Conservation (phyloP, 2,329 filamentous ascomycete genomes). For the Parascedosporium putredinis region DNA sequence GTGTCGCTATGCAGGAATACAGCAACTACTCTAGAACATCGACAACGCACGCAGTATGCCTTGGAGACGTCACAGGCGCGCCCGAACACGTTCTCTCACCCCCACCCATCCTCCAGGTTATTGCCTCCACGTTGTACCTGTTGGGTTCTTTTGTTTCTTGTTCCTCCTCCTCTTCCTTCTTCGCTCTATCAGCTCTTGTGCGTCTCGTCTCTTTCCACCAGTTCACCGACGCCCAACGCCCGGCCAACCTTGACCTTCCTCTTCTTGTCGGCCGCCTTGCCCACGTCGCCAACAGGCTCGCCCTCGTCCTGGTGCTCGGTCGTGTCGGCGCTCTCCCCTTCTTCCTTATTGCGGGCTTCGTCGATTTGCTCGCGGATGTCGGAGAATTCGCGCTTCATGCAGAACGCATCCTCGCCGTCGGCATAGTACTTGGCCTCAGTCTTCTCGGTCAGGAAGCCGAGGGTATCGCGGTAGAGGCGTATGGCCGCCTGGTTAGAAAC, state of each 20-base stretch:
- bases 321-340: slow-evolving; percentile 20
- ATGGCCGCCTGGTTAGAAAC: slow-evolving; percentile 87
- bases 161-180: not conserved
- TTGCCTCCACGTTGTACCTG: too few species aligned
- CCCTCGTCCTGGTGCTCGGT: slow-evolving; percentile 30
- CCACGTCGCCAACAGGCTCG: slow-evolving; percentile 18
- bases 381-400: slow-evolving; percentile 80
- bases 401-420: slow-evolving; percentile 91
- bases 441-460: slow-evolving; percentile 81
- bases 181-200: slow-evolving; percentile 27
- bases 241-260: slow-evolving; percentile 79
- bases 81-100: too few species aligned
- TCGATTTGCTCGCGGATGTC: slow-evolving; percentile 41
- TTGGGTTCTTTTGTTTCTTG: not conserved
- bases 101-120: too few species aligned
- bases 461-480: slow-evolving; percentile 83
- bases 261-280: slow-evolving; percentile 32
- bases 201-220: slow-evolving; percentile 61
- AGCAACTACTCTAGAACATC: too few species aligned
- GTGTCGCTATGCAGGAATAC: not conserved
- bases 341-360: slow-evolving; percentile 31
- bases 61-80: too few species aligned
- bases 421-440: slow-evolving; percentile 88
- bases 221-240: slow-evolving; percentile 64
- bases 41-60: too few species aligned